Evolutionary conservation across 202 grass and related monocot species (phyloP).

Genomic region (Panicum virgatum): DNA sequence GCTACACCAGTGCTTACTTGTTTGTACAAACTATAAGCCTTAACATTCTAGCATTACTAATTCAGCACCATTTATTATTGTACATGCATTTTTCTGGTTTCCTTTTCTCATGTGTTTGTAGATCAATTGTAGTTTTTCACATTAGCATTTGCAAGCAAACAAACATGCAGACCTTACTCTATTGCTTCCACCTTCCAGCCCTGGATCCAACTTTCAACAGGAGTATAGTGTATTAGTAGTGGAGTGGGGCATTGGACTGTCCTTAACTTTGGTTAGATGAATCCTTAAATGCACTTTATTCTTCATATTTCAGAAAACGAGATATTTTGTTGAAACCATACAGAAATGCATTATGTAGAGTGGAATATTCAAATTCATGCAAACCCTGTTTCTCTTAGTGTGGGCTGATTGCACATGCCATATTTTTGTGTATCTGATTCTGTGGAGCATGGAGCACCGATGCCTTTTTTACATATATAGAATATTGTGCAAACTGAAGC

Average conservation of each 20-base stretch:
- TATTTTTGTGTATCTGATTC: background rate
- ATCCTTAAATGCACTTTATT: background rate
- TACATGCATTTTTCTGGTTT: background rate
- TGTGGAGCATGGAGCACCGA: background rate
- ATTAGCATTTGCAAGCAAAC: background rate
- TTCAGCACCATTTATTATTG: slow-evolving; percentile 19
- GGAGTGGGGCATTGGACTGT: background rate
- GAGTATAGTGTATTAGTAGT: background rate
- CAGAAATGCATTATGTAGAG: background rate
- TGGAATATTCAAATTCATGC: background rate
- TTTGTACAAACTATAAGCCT: slow-evolving; percentile 12
- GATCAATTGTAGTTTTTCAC: slow-evolving; percentile 1
- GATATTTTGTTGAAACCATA: background rate
- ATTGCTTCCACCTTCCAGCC: slow-evolving; percentile 7
- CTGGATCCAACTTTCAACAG: background rate
- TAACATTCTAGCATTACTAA: slow-evolving; percentile 6
- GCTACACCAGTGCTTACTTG: background rate
- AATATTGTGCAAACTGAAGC: slow-evolving; percentile 1
- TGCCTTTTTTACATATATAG: background rate
- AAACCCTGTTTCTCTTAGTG: background rate
- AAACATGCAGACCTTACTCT: background rate
- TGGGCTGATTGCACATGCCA: background rate
- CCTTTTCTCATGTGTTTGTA: slow-evolving; percentile 9
- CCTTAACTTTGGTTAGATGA: background rate
- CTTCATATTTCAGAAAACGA: background rate